Base-by-base conservation (phyloP, 2,329 filamentous ascomycete species). In the Ambrosiella xylebori region DNA sequence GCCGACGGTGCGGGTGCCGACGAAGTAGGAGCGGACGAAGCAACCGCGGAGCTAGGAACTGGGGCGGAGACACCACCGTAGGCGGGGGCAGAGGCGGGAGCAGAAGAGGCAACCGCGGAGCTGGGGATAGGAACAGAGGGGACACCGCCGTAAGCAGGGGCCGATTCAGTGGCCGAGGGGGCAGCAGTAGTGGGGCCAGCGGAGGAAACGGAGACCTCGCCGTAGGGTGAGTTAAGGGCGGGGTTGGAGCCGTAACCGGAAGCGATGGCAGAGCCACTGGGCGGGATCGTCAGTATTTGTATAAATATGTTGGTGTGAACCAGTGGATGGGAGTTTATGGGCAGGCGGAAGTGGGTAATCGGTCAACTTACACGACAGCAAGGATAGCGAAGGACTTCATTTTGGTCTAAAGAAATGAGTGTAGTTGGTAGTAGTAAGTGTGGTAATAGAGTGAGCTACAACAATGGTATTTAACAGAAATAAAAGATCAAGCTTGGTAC, bases 311-410 rank as follows among this genome's bases (percentile, higher is more conserved):
- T 41, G 11, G 11, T 3, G 2, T 41, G 11, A 11, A 41, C n/a
- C 39, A 41, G n/a, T 19, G 5, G 49, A 27, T 27, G 2, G 27
- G 27, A 27, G 2, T 27, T 27, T 47, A 36, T 37, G 27, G 6
- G 6, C 15, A 50, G 1, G 11, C 12, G 7, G n/a, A 9, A 1
- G n/a, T 9, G 40, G 40, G 11, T 41, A 7, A 9, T 54, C 7
- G 19, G 4, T 54, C 7, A 15, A 54, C 54, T 49, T 60, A 60
- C 58, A 56, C 40, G 19, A 56, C 13, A 41, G 50, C 40, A n/a
- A 60, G 36, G 36, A 57, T 15, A 27, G 55, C 54, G 37, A 41
- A 54, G 54, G 58, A 49, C 58, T 60, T 60, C 58, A 60, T 60
- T 6, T 13, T 56, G 49, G 40, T 35, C 35, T 53, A 49, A 39